Evolutionary conservation across 106 monocot genomes (phyloP).

Genomic region (Alisma plantagoaquatica): DNA sequence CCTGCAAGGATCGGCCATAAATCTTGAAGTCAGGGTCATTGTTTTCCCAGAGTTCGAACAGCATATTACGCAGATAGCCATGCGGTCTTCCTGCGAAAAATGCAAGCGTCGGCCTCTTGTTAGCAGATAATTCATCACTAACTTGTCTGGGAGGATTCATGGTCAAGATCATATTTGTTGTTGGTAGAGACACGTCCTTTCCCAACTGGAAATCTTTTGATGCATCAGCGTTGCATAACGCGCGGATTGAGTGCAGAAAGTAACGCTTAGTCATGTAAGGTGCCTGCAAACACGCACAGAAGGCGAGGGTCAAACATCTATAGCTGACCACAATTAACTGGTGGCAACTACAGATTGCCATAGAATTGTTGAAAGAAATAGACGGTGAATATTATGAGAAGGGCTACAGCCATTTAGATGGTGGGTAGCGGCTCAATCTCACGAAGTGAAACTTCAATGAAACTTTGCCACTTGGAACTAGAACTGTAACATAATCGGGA

Average conservation of each 20-base stretch:
- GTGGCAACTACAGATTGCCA: too few relatives aligned
- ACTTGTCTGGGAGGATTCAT: slow-evolving; percentile 20
- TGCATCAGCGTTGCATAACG: slow-evolving; percentile 41
- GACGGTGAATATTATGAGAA: too few relatives aligned
- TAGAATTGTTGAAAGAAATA: too few relatives aligned
- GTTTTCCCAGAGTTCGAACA: slow-evolving; percentile 30
- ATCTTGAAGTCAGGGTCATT: slow-evolving; percentile 65
- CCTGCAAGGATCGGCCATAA: slow-evolving; percentile 23
- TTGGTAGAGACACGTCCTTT: slow-evolving; percentile 44
- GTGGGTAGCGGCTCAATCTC: too few relatives aligned
- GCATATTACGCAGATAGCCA: slow-evolving; percentile 21
- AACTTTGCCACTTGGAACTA: too few relatives aligned
- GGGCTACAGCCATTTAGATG: too few relatives aligned
- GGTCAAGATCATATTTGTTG: slow-evolving; percentile 18
- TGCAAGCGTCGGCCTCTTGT: slow-evolving; percentile 32
- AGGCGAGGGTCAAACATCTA: slow-evolving; percentile 14
- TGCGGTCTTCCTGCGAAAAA: slow-evolving; percentile 68
- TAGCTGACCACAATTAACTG: not conserved
- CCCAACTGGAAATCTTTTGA: slow-evolving; percentile 24
- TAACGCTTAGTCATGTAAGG: slow-evolving; percentile 22
- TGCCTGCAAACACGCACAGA: slow-evolving; percentile 19
- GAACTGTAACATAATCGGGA: too few relatives aligned
- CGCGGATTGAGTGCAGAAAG: slow-evolving; percentile 29
- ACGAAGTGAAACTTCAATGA: too few relatives aligned
- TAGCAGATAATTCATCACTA: slow-evolving; percentile 27